Conservation (phyloP, 164 flowering plant species). For the Aristolochia contorta region DNA sequence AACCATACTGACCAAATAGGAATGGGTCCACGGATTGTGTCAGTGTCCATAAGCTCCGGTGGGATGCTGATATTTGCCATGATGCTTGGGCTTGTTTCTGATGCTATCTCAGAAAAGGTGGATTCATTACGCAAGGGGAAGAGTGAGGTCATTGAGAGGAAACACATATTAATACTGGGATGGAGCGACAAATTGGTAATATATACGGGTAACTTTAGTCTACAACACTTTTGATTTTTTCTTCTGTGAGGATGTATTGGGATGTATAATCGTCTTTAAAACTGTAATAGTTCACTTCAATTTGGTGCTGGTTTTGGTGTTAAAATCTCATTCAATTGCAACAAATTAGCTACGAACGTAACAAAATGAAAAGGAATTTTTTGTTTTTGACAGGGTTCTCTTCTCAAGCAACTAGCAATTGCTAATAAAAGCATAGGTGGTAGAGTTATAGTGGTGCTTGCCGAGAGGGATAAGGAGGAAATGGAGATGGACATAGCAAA, state of each 20-base stretch:
- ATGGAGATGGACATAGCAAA: conserved; percentile 93
- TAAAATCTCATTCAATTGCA: background rate
- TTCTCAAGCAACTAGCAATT: conserved; percentile 87
- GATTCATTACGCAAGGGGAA: conserved; percentile 88
- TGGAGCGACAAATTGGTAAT: conserved; percentile 96
- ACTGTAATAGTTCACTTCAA: background rate
- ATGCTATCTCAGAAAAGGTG: conserved; percentile 90
- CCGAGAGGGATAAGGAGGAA: conserved; percentile 95
- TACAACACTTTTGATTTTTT: background rate
- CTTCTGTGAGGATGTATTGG: background rate
- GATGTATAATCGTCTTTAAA: background rate
- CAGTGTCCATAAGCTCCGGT: conserved; percentile 79
- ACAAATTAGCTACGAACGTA: no score
- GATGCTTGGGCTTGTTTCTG: conserved; percentile 98
- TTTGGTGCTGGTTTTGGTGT: background rate
- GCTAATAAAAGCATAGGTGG: conserved; percentile 95
- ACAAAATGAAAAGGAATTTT: background rate
- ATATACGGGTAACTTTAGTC: background rate
- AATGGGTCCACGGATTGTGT: conserved; percentile 71
- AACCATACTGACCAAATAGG: conserved; percentile 89
- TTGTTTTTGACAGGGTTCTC: conserved; percentile 59
- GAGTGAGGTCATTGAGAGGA: conserved; percentile 89
- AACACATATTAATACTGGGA: conserved; percentile 85
- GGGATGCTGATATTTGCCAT: conserved; percentile 97
- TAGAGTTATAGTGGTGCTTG: conserved; percentile 85